Evolutionary conservation across 108 stramenopile genomes (phyloP), one percentile per base, ranked within the genome.

Genomic region (Chaetoceros tenuissimus): DNA sequence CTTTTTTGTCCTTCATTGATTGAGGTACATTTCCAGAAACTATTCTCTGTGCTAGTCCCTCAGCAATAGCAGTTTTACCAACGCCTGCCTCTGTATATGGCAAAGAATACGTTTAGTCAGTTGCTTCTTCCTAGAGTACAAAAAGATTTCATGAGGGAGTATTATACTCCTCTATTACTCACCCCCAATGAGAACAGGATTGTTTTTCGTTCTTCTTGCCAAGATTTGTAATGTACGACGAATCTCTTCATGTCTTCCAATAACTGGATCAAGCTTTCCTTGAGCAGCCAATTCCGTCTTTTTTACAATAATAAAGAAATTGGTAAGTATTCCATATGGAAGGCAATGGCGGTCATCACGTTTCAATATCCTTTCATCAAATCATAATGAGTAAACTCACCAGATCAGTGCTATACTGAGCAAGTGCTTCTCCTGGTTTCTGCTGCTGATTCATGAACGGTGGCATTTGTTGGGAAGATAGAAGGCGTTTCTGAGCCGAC

Each of bases 231-330:
- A 55, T 21, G 89, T 86, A 2, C 94, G 71, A 20, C 92, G 84
- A 63, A 95, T 95, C 66, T 97, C 96, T 31, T 94, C 94, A 60
- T 98, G 92, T 5, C 97, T 77, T 16, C 97, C 97, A 64, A 98
- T 98, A 46, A 98, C 94, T 20, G 97, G 97, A 75, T 96, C 95
- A 55, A 98, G 58, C 50, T 90, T 94, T n/a, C 76, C 78, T 19
- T 81, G 80, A 40, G 50, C 64, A 17, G 87, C 87, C 21, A 72
- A 72, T 43, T 71, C 48, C 20, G 82, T 81, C 24, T 44, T 44
- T 16, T 16, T 44, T n/a, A n/a, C n/a, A n/a, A n/a, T n/a, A n/a
- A n/a, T n/a, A n/a, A n/a, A n/a, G n/a, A n/a, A n/a, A n/a, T n/a
- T n/a, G n/a, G n/a, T n/a, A n/a, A n/a, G n/a, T n/a, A n/a, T n/a